Conservation (phyloP, 176 grass and related monocot species). For the Saccharum spontaneum region DNA sequence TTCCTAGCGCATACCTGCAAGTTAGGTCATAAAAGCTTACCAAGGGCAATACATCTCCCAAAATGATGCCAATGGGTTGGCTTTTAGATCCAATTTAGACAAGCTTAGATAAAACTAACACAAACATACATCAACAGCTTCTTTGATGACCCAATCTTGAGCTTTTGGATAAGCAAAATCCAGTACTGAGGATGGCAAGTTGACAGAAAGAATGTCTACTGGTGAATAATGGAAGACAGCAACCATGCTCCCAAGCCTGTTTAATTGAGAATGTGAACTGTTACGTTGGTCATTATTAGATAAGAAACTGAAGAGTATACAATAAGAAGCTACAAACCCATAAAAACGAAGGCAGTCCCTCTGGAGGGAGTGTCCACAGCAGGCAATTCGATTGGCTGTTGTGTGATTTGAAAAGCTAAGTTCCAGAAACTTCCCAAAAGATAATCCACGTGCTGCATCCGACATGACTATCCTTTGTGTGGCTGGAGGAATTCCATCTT, state of each 20-base stretch:
- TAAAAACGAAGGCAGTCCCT: constrained; percentile 98
- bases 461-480: constrained; percentile 86
- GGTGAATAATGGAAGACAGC: constrained; percentile 95
- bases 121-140: constrained; percentile 70
- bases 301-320: constrained; percentile 20
- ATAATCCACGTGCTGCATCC: constrained; percentile 86
- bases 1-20: constrained; percentile 66
- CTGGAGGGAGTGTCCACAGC: constrained; percentile 93
- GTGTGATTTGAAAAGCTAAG: constrained; percentile 95
- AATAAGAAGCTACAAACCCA: constrained; percentile 56
- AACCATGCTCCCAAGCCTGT: constrained; percentile 89
- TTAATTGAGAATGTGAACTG: constrained; percentile 22
- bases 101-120: constrained; percentile 15
- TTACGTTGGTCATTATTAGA: constrained; percentile 25
- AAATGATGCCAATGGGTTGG: constrained; percentile 22
- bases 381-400: constrained; percentile 91
- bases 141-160: constrained; percentile 77
- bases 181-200: constrained; percentile 74
- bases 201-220: constrained; percentile 89
- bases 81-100: not conserved
- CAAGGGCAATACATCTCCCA: constrained; percentile 28
- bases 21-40: constrained; percentile 4
- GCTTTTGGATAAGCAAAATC: constrained; percentile 58
- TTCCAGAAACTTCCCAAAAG: constrained; percentile 98
- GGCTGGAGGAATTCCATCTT: constrained; percentile 73